Percentiles rank a stretch among this genome's conserved stretches.
phyloP scores from a whole-genome alignment of 2,329 filamentous ascomycete genomes.

The Fusarium sp. region DNA sequence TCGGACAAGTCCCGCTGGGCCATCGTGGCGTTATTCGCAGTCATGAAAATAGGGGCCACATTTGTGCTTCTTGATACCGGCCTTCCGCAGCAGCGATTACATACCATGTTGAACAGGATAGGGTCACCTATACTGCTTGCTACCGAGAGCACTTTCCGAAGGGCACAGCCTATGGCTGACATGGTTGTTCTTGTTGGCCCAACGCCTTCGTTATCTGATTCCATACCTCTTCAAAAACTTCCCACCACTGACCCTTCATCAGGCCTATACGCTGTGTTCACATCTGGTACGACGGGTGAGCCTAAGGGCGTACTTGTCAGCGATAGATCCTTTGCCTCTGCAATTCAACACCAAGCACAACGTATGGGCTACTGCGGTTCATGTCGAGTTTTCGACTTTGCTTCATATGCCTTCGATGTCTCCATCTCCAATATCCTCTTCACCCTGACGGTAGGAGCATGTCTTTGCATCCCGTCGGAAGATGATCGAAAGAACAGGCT shows the following conservation, averaged over 20 bases:
- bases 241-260: neutral
- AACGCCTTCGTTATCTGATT: neutral
- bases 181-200: neutral
- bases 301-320: neutral
- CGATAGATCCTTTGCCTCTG: neutral
- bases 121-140: neutral
- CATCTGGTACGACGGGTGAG: neutral
- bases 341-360: neutral
- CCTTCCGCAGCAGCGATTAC: neutral
- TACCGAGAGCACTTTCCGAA: neutral
- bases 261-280: neutral
- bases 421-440: neutral
- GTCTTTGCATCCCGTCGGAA: neutral
- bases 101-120: neutral
- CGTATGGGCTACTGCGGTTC: neutral
- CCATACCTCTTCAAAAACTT: neutral
- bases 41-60: neutral
- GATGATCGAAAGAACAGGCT: constrained; percentile 1
- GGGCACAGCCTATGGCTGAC: neutral
- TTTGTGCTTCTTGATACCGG: neutral
- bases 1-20: neutral
- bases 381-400: neutral
- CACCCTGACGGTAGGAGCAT: neutral
- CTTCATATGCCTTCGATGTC: constrained; percentile 2
- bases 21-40: neutral